phyloP scores from a whole-genome alignment of 225 moss, liverwort and hornwort genomes.

The Takakia lepidozioides region DNA sequence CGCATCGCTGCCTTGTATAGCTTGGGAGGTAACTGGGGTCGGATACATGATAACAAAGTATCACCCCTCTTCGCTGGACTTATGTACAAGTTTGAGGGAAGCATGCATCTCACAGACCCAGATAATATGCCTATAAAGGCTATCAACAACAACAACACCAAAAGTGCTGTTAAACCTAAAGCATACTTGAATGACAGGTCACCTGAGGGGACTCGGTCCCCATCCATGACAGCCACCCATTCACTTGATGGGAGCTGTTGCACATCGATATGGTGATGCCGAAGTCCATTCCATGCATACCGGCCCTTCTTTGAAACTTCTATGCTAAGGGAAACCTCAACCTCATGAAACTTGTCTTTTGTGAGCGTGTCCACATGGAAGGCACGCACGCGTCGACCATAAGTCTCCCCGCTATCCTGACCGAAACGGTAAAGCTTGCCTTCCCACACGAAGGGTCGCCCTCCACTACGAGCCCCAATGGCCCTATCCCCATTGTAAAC shows the following conservation, averaged over 20 bases:
- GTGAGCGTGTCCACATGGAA: slow-evolving; percentile 62
- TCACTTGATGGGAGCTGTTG: slow-evolving; percentile 69
- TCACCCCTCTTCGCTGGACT: slow-evolving; percentile 28
- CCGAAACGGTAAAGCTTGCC: slow-evolving; percentile 73
- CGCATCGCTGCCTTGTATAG: slow-evolving; percentile 49
- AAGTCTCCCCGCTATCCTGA: slow-evolving; percentile 84
- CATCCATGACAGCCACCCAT: slow-evolving; percentile 95
- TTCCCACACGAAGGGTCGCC: slow-evolving; percentile 60
- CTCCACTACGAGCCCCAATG: slow-evolving; percentile 73
- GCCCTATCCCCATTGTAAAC: slow-evolving; percentile 49
- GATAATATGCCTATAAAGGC: slow-evolving; percentile 46
- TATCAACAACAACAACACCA: slow-evolving; percentile 35
- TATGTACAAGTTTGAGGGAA: slow-evolving; percentile 30
- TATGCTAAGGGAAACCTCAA: slow-evolving; percentile 63
- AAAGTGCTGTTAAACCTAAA: slow-evolving; percentile 34
- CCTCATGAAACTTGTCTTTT: slow-evolving; percentile 40
- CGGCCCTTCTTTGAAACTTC: slow-evolving; percentile 65
- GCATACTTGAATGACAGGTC: slow-evolving; percentile 38
- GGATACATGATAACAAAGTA: slow-evolving; percentile 30
- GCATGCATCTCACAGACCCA: slow-evolving; percentile 52
- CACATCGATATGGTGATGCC: slow-evolving; percentile 80
- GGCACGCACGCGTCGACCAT: slow-evolving; percentile 67
- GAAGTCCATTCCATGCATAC: slow-evolving; percentile 81
- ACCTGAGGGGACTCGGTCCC: slow-evolving; percentile 84
- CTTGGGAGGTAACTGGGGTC: slow-evolving; percentile 45